Evolutionary conservation across 768 basidiomycete species (phyloP).

Genomic region (Suillus discolor): DNA sequence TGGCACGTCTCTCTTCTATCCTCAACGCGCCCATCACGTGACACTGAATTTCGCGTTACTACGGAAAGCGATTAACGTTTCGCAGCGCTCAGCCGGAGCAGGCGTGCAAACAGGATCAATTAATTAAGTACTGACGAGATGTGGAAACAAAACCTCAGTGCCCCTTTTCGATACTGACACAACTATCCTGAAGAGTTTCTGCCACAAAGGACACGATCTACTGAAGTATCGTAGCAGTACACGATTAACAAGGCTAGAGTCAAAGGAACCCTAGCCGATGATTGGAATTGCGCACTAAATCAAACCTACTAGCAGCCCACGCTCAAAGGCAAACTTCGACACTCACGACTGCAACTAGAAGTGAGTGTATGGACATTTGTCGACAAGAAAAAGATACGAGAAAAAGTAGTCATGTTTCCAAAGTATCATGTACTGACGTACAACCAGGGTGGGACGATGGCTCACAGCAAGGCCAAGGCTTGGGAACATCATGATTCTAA

Average conservation of each 20-base stretch:
- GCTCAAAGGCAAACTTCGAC: neutral
- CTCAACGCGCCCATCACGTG: constrained; percentile 46
- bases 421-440: neutral
- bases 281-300: neutral
- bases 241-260: neutral
- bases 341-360: neutral
- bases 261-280: neutral
- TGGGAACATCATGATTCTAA: neutral
- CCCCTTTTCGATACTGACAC: neutral
- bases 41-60: constrained; percentile 13
- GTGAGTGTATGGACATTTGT: neutral
- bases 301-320: neutral
- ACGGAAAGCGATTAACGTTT: neutral
- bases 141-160: neutral
- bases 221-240: neutral
- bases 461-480: neutral
- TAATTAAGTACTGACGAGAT: neutral
- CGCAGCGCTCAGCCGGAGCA: neutral
- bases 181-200: neutral
- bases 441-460: neutral
- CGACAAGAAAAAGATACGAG: neutral
- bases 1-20: constrained; percentile 33
- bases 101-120: neutral
- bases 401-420: neutral
- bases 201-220: neutral